These are phyloP conservation scores for Anthracocystis panici-leucophaei DNA, from an alignment of 1,284 basidiomycete genomes.

Conservation along the genomic window DNA sequence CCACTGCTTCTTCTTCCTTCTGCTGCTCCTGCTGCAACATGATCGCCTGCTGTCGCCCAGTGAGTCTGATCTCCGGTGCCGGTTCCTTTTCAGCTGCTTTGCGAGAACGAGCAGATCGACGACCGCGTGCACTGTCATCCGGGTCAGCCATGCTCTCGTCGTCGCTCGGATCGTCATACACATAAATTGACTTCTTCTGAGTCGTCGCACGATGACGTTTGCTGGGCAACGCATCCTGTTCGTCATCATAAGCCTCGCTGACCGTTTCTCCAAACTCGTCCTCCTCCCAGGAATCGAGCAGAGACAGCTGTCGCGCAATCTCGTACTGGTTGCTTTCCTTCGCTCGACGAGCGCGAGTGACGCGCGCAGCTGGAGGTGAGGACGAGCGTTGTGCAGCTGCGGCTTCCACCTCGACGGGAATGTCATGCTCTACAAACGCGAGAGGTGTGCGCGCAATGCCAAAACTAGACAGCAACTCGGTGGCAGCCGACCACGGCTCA, in stretches of 20 bases:
- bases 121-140: slow-evolving; percentile 19
- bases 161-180: slow-evolving; percentile 42
- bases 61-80: slow-evolving; percentile 31
- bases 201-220: slow-evolving; percentile 13
- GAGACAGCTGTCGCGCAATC: slow-evolving; percentile 32
- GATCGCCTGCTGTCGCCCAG: slow-evolving; percentile 49
- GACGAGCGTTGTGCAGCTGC: slow-evolving; percentile 37
- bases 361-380: slow-evolving; percentile 21
- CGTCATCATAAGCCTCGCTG: slow-evolving; percentile 17
- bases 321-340: slow-evolving; percentile 42
- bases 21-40: slow-evolving; percentile 48
- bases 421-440: slow-evolving; percentile 38
- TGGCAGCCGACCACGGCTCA: slow-evolving; percentile 52
- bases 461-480: slow-evolving; percentile 21
- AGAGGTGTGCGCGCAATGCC: slow-evolving; percentile 23
- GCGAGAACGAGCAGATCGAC: slow-evolving; percentile 19
- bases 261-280: slow-evolving; percentile 30
- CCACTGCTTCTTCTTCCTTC: slow-evolving; percentile 33
- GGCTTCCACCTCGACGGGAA: slow-evolving; percentile 41
- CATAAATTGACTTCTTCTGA: slow-evolving; percentile 46
- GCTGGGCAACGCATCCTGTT: slow-evolving; percentile 15
- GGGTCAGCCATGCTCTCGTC: slow-evolving; percentile 45
- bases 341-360: slow-evolving; percentile 32
- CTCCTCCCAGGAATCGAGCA: slow-evolving; percentile 42
- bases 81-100: slow-evolving; percentile 16